Percentiles rank a stretch among this genome's conserved stretches.
Evolutionary conservation across 768 basidiomycete genomes (phyloP).

Genomic region (Mycena floridula): DNA sequence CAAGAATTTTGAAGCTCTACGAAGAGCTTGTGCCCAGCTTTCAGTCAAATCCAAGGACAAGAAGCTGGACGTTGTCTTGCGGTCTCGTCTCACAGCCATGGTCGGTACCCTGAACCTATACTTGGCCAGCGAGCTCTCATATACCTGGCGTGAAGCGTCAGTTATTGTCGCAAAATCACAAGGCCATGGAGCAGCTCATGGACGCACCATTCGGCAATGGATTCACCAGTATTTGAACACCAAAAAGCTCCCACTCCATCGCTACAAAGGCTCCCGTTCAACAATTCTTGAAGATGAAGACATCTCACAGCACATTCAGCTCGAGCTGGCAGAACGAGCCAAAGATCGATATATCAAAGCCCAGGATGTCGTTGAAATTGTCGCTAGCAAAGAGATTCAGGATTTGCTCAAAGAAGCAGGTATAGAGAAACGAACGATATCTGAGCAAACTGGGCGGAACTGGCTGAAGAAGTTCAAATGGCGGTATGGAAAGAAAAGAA

Average conservation of each 20-base stretch:
- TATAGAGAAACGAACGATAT: slow-evolving; percentile 10
- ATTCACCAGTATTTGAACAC: slow-evolving; percentile 16
- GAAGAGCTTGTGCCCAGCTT: slow-evolving; percentile 3
- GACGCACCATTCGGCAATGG: slow-evolving; percentile 23
- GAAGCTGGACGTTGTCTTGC: slow-evolving; percentile 23
- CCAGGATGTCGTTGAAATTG: slow-evolving; percentile 24
- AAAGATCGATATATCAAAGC: slow-evolving; percentile 21
- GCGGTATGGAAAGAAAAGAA: slow-evolving; percentile 19
- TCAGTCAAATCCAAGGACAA: slow-evolving; percentile 17
- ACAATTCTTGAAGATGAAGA: slow-evolving; percentile 28
- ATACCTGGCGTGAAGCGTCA: slow-evolving; percentile 27
- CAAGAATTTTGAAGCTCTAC: slow-evolving; percentile 9
- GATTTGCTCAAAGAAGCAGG: slow-evolving; percentile 6
- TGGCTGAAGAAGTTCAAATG: slow-evolving; percentile 29
- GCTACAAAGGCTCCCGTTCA: slow-evolving; percentile 12
- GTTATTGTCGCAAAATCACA: slow-evolving; percentile 21
- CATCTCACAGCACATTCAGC: slow-evolving; percentile 17
- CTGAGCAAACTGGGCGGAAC: slow-evolving; percentile 17
- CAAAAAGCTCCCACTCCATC: slow-evolving; percentile 19
- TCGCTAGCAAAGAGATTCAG: slow-evolving; percentile 19
- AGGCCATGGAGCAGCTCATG: slow-evolving; percentile 20
- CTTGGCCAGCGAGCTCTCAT: slow-evolving; percentile 21
- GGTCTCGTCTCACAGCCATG: slow-evolving; percentile 23
- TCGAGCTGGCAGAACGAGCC: slow-evolving; percentile 20
- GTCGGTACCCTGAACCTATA: slow-evolving; percentile 27